Evolutionary conservation across 805 yeast species (phyloP).

Genomic region (Kodamaea hsintzibuensis): DNA sequence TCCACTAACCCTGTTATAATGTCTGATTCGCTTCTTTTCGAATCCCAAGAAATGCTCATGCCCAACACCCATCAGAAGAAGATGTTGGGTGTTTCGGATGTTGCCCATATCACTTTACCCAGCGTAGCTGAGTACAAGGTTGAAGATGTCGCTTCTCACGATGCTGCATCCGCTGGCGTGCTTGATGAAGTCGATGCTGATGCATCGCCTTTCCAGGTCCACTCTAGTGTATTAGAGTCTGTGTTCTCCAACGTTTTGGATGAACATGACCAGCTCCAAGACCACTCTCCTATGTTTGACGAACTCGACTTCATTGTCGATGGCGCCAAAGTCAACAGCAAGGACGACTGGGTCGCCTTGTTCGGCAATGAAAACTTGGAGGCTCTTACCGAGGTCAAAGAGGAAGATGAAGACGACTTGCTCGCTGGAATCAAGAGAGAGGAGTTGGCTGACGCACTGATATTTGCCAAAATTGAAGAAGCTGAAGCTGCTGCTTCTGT

Average conservation of each 20-base stretch:
- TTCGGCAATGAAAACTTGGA: slow-evolving; percentile 36
- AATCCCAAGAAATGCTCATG: slow-evolving; percentile 24
- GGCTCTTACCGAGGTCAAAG: slow-evolving; percentile 18
- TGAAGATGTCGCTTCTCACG: slow-evolving; percentile 5
- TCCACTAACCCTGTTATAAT: slow-evolving; percentile 14
- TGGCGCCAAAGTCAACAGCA: slow-evolving; percentile 38
- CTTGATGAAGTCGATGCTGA: slow-evolving; percentile 12
- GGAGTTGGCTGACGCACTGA: slow-evolving; percentile 11
- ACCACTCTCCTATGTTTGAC: slow-evolving; percentile 62
- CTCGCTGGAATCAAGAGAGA: slow-evolving; percentile 11
- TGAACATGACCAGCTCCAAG: slow-evolving; percentile 32
- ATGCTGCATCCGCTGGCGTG: slow-evolving; percentile 8
- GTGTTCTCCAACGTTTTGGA: slow-evolving; percentile 46
- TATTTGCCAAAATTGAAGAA: slow-evolving; percentile 8
- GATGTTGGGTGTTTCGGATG: background rate
- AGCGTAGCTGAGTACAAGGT: slow-evolving; percentile 8
- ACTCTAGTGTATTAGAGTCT: slow-evolving; percentile 52
- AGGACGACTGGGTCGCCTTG: slow-evolving; percentile 63
- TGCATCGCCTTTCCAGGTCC: slow-evolving; percentile 53
- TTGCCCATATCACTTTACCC: slow-evolving; percentile 2
- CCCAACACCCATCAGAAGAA: slow-evolving; percentile 5
- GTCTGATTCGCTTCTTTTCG: slow-evolving; percentile 24
- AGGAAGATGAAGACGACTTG: slow-evolving; percentile 9
- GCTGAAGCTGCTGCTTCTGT: slow-evolving; percentile 15
- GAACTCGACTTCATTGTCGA: slow-evolving; percentile 46